Percentiles rank a stretch among this genome's conserved stretches.
Conservation (phyloP, 495 filamentous ascomycete species). For the Hypoxylon perforatum region DNA sequence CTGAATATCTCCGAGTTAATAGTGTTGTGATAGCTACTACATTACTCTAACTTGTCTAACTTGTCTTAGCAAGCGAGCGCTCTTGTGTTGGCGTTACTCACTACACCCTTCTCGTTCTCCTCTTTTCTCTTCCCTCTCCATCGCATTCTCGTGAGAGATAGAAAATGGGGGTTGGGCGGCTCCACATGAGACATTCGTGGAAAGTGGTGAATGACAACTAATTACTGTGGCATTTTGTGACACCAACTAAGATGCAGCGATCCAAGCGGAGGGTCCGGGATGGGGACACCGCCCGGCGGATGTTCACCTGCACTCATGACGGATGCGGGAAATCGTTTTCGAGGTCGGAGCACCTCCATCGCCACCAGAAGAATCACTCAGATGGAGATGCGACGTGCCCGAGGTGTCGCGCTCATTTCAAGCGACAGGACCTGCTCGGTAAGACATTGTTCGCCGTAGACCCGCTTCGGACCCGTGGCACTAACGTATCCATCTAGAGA, state of each 20-base stretch:
- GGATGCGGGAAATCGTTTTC: slow-evolving; percentile 67
- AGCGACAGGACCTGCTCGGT: slow-evolving; percentile 66
- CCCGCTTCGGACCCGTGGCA: slow-evolving; percentile 2
- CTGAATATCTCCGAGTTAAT: neutral
- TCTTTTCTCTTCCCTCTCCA: slow-evolving; percentile 6
- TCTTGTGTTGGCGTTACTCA: neutral
- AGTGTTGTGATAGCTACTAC: neutral
- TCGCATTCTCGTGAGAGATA: slow-evolving; percentile 2
- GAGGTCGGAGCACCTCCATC: slow-evolving; percentile 68
- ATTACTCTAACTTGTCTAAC: slow-evolving; percentile 4
- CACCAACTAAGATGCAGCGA: slow-evolving; percentile 33
- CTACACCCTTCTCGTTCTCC: slow-evolving; percentile 4
- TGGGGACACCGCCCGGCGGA: slow-evolving; percentile 11
- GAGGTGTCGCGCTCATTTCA: slow-evolving; percentile 68
- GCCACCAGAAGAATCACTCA: slow-evolving; percentile 68
- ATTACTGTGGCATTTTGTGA: slow-evolving; percentile 4
- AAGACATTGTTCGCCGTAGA: slow-evolving; percentile 27
- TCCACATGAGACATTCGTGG: slow-evolving; percentile 27
- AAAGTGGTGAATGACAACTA: slow-evolving; percentile 37
- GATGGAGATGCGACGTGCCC: slow-evolving; percentile 65
- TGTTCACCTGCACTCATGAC: slow-evolving; percentile 46
- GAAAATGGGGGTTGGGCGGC: slow-evolving; percentile 38
- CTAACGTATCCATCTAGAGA: slow-evolving; percentile 53
- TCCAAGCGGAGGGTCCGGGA: slow-evolving; percentile 28
- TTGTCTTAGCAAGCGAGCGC: slow-evolving; percentile 7